These are phyloP conservation scores for Canariomyces notabilis DNA, from an alignment of 2,329 filamentous ascomycete species.

Conservation along the genomic window DNA sequence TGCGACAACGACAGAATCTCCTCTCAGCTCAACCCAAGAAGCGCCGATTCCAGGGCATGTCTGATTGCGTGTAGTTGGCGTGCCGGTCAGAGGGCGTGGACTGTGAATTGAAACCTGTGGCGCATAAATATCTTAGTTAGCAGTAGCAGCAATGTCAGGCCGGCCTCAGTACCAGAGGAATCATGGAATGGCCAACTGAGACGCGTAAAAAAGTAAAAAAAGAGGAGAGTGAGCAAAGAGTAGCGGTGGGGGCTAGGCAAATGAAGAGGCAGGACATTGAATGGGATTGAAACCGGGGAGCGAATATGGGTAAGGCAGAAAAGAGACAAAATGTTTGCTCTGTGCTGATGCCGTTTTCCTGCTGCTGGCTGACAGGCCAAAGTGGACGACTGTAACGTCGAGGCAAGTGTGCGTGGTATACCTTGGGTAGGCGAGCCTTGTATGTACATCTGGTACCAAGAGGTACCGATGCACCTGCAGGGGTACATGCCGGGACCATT, in stretches of 20 bases:
- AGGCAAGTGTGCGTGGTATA: constrained; percentile 1
- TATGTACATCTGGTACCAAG: constrained; percentile 24
- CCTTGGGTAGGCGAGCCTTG: background rate
- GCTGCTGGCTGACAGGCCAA: constrained; percentile 3
- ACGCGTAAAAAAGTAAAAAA: constrained; percentile 9
- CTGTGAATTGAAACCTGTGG: constrained; percentile 20
- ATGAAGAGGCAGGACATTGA: constrained; percentile 4
- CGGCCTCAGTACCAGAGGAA: constrained; percentile 5
- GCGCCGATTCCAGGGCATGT: constrained; percentile 5
- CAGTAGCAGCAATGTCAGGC: constrained; percentile 10
- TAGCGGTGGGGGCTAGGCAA: constrained; percentile 19
- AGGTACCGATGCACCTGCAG: constrained; percentile 23
- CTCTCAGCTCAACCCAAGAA: constrained; percentile 5
- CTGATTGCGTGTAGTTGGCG: constrained; percentile 1
- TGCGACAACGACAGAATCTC: constrained; percentile 8
- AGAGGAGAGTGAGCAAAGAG: constrained; percentile 9
- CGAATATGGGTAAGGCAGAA: constrained; percentile 1
- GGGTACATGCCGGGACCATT: constrained; percentile 20
- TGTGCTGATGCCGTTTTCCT: constrained; percentile 11
- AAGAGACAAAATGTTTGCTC: constrained; percentile 10
- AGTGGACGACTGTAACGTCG: constrained; percentile 11
- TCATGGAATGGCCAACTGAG: constrained; percentile 9
- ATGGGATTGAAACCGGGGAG: constrained; percentile 14
- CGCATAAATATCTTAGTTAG: constrained; percentile 15
- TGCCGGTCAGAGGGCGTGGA: constrained; percentile 8